These are phyloP conservation scores for Agrocybe praecox DNA, from an alignment of 768 basidiomycete genomes.

Conservation along the genomic window DNA sequence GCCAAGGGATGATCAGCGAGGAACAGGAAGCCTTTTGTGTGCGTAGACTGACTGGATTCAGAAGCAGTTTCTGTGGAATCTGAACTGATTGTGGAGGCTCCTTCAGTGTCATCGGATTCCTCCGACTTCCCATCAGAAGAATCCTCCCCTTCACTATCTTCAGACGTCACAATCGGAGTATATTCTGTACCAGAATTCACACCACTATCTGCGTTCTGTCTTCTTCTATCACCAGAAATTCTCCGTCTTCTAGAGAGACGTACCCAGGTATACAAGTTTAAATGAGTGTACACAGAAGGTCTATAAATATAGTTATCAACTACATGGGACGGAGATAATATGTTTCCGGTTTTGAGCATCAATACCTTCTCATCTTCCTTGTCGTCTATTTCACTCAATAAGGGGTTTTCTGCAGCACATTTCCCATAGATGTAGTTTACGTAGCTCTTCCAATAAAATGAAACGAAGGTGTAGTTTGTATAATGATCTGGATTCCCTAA, in stretches of 20 bases:
- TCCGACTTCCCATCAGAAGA: no score
- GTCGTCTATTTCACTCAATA: neutral
- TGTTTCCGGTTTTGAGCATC: neutral
- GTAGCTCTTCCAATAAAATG: neutral
- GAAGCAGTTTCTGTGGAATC: no score
- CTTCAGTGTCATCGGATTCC: no score
- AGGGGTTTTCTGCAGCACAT: no score
- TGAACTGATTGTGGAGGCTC: no score
- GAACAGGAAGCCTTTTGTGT: conserved; percentile 2
- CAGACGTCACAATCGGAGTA: no score
- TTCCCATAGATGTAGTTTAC: neutral
- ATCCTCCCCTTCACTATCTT: no score
- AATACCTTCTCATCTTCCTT: neutral
- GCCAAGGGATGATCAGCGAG: conserved; percentile 19
- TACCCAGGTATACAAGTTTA: neutral
- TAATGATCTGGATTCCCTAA: neutral
- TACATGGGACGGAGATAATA: neutral
- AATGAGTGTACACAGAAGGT: neutral
- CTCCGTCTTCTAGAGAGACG: neutral
- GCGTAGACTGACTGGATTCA: neutral
- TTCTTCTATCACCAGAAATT: neutral
- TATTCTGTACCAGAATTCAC: no score
- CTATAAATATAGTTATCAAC: neutral
- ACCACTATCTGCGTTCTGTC: no score
- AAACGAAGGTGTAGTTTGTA: neutral